A percentile compares a stretch with the other conserved stretches of the same genome.
phyloP scores from a whole-genome alignment of 495 filamentous ascomycete species.

The Aspergillus steynii region DNA sequence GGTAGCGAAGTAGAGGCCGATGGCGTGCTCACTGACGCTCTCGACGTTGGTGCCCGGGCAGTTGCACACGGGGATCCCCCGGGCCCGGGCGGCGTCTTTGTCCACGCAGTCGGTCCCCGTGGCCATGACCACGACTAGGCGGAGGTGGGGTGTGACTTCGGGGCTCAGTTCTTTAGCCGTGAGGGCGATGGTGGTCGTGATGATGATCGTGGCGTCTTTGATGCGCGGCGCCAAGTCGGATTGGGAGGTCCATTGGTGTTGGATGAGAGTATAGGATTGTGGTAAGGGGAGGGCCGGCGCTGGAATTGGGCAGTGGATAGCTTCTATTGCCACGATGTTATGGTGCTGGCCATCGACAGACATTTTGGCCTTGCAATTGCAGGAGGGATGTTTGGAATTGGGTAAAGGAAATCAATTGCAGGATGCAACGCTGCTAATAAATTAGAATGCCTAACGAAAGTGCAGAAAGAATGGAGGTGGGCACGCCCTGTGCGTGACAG shows the following conservation, averaged over 20 bases:
- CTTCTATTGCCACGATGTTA: constrained; percentile 50
- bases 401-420: not conserved
- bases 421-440: not conserved
- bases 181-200: constrained; percentile 42
- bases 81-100: constrained; percentile 39
- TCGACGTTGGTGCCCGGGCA: constrained; percentile 51
- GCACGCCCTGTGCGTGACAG: not conserved
- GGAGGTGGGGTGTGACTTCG: constrained; percentile 34
- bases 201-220: constrained; percentile 49
- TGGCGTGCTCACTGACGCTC: constrained; percentile 53
- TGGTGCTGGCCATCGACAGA: constrained; percentile 11
- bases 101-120: constrained; percentile 56
- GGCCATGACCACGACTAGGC: constrained; percentile 50
- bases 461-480: not conserved
- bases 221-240: constrained; percentile 38
- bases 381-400: not conserved
- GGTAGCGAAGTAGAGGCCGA: constrained; percentile 55
- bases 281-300: constrained; percentile 35
- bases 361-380: not conserved
- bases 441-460: not conserved
- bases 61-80: constrained; percentile 47
- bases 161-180: constrained; percentile 30
- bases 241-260: constrained; percentile 33
- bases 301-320: constrained; percentile 45
- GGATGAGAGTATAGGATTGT: constrained; percentile 25